Conservation (phyloP, 2,329 filamentous ascomycete genomes). For the Fusarium tanahbumbuense region DNA sequence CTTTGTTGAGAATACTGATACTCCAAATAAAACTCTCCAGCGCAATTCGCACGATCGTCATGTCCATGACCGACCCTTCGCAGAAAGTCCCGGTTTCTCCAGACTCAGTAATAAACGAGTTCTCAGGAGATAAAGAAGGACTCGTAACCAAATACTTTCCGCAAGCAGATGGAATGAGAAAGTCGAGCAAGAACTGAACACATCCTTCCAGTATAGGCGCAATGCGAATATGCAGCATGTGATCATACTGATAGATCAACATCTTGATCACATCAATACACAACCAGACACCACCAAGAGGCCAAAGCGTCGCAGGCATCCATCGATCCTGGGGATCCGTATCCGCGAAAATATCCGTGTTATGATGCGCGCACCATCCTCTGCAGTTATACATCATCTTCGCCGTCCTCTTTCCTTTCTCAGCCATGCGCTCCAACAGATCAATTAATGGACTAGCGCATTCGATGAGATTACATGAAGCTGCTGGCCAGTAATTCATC, state of each 20-base stretch:
- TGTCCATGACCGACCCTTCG: conserved; percentile 45
- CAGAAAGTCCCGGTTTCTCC: conserved; percentile 37
- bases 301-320: conserved; percentile 47
- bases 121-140: conserved; percentile 45
- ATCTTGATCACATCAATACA: conserved; percentile 42
- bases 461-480: conserved; percentile 51
- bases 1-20: conserved; percentile 17
- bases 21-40: conserved; percentile 40
- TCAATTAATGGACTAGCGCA: conserved; percentile 56
- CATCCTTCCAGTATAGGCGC: conserved; percentile 51
- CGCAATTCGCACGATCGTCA: conserved; percentile 35
- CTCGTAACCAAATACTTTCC: conserved; percentile 43
- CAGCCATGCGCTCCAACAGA: conserved; percentile 39
- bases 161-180: conserved; percentile 48
- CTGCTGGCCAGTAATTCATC: conserved; percentile 64
- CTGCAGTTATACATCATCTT: conserved; percentile 52
- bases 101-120: conserved; percentile 34
- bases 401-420: conserved; percentile 49
- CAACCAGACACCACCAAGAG: conserved; percentile 43
- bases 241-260: conserved; percentile 39
- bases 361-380: conserved; percentile 54
- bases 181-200: conserved; percentile 54
- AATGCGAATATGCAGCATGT: conserved; percentile 30
- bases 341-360: conserved; percentile 55
- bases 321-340: conserved; percentile 52